Evolutionary conservation across 2,329 filamentous ascomycete genomes (phyloP), one percentile per base, ranked within the genome.

Genomic region (Fusarium decemcellulare): DNA sequence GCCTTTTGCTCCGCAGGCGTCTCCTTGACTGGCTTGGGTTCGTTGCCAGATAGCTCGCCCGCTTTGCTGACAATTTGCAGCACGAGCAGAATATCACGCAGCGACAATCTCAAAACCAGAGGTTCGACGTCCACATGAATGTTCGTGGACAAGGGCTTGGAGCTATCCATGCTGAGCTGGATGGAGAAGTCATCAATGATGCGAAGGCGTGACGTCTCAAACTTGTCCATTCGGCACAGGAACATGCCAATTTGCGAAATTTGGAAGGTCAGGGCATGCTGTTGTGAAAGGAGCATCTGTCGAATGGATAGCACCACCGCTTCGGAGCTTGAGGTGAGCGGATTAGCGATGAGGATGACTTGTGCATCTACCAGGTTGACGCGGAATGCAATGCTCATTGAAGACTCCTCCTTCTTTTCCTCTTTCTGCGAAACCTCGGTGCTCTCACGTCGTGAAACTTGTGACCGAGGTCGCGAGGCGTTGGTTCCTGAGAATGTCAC

Each of bases 181-280:
- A 98, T 85, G 4, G 94, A 97, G 78, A 99, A 99, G 79, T 99
- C 95, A 76, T 99, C 97, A 34, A 99, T 88, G 65, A 99, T 97
- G 16, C 96, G 91, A 48, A 99, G 86, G 39, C 94, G 90, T 42
- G 92, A 95, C 5, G 93, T 94, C 72, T 99, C 95, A 72, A 98
- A 98, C 68, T 91, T 93, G 79, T 99, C 97, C 96, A 99, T 99
- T 12, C 96, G 92, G 77, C 97, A 99, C 34, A 99, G 81, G 79
- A 98, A 99, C 96, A 99, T 99, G 72, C 96, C 96, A 56, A 98
- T 89, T 76, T 98, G 91, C 8, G 94, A 95, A 4, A 99, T 90
- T 76, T 99, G 95, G 76, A 99, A 87, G 1, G 96, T 98, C 72
- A 97, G 87, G 9, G 95, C 93, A 82, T 98, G 94, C 78, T 99